phyloP scores from a whole-genome alignment of 441 rosid genomes.

The Hura crepitans region DNA sequence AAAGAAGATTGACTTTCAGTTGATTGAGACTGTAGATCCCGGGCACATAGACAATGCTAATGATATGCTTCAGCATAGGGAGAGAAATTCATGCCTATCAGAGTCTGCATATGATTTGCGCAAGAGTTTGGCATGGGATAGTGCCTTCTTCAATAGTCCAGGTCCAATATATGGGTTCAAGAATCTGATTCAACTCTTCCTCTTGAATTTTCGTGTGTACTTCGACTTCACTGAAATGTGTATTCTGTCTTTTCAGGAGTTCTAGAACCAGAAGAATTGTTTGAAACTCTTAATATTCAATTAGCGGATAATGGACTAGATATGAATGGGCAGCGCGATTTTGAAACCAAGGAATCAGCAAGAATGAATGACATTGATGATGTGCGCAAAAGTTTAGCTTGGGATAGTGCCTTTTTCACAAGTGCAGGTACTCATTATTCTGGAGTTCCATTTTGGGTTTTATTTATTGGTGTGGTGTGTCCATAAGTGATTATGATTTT shows the following conservation, averaged over 20 bases:
- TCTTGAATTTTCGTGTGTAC: neutral
- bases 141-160: constrained; percentile 63
- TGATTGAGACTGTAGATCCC: constrained; percentile 12
- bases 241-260: constrained; percentile 38
- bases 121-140: constrained; percentile 76
- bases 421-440: constrained; percentile 41
- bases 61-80: constrained; percentile 3
- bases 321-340: constrained; percentile 12
- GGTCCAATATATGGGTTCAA: constrained; percentile 29
- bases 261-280: constrained; percentile 61
- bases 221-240: neutral
- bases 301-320: constrained; percentile 28
- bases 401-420: constrained; percentile 61
- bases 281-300: constrained; percentile 38
- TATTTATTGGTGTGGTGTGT: neutral
- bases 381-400: constrained; percentile 64
- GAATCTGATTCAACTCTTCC: neutral
- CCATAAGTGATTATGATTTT: neutral
- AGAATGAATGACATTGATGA: constrained; percentile 17
- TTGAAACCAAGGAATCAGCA: constrained; percentile 22
- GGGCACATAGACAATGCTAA: constrained; percentile 2
- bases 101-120: constrained; percentile 37
- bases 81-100: neutral
- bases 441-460: neutral
- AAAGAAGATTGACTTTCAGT: constrained; percentile 35